These are phyloP conservation scores for Collybia nuda DNA, from an alignment of 768 basidiomycete genomes.

Conservation along the genomic window DNA sequence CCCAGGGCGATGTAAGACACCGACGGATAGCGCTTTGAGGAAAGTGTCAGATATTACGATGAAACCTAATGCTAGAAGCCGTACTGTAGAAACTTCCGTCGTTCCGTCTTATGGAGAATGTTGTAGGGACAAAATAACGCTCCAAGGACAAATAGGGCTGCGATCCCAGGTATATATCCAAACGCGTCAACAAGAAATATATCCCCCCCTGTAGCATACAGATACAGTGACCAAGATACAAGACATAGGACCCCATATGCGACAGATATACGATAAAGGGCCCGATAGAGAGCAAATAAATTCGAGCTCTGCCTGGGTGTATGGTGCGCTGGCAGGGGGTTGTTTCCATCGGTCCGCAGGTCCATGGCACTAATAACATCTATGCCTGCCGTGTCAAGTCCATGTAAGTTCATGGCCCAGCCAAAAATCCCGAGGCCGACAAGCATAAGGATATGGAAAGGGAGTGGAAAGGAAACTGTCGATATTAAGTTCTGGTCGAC, in stretches of 20 bases:
- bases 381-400: conserved; percentile 69
- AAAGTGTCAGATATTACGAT: not conserved
- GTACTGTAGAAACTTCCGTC: conserved; percentile 78
- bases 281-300: conserved; percentile 47
- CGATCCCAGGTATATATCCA: conserved; percentile 74
- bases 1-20: conserved; percentile 66
- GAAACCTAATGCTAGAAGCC: conserved; percentile 29
- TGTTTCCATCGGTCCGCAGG: conserved; percentile 40
- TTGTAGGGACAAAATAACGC: conserved; percentile 69
- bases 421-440: conserved; percentile 78
- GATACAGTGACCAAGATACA: conserved; percentile 69
- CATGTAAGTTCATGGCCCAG: conserved; percentile 94
- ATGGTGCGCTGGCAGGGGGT: conserved; percentile 22
- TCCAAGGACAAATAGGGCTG: conserved; percentile 55
- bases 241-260: conserved; percentile 63
- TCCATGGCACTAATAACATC: conserved; percentile 76
- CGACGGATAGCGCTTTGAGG: conserved; percentile 63
- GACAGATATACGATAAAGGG: conserved; percentile 68
- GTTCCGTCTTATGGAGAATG: conserved; percentile 64
- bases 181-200: conserved; percentile 65
- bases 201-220: conserved; percentile 57
- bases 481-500: conserved; percentile 41
- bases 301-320: conserved; percentile 33
- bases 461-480: conserved; percentile 75
- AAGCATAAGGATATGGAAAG: conserved; percentile 86